Conservation (phyloP, 2,329 filamentous ascomycete genomes). For the Cytospora piceicola region DNA sequence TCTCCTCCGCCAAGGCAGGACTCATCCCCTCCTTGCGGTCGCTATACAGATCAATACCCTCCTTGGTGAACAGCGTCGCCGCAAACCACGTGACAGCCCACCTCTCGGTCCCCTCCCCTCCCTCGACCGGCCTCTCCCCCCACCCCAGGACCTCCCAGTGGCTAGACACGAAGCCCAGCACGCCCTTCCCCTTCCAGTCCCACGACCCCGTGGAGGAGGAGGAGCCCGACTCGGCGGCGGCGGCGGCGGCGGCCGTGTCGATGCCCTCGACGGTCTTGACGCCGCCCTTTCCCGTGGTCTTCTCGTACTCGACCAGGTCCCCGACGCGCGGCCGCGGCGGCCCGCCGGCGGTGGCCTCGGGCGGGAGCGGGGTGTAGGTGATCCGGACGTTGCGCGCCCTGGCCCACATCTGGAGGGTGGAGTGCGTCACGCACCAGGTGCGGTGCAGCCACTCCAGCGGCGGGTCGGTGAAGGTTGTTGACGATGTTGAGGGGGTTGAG, state of each 20-base stretch:
- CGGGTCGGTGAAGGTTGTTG: conserved; percentile 47
- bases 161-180: conserved; percentile 70
- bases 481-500: conserved; percentile 34
- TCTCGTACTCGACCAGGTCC: conserved; percentile 74
- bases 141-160: conserved; percentile 84
- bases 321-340: conserved; percentile 55
- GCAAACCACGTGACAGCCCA: conserved; percentile 88
- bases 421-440: conserved; percentile 77
- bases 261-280: conserved; percentile 67
- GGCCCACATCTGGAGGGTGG: conserved; percentile 80
- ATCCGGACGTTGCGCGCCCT: conserved; percentile 79
- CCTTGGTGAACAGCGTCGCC: conserved; percentile 80
- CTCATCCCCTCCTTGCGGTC: conserved; percentile 64
- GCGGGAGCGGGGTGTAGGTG: conserved; percentile 65
- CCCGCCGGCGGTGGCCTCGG: conserved; percentile 19
- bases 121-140: conserved; percentile 57
- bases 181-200: conserved; percentile 80
- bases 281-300: conserved; percentile 48
- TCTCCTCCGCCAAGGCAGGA: conserved; percentile 57
- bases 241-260: conserved; percentile 52
- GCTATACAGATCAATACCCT: conserved; percentile 79
- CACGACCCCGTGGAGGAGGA: conserved; percentile 57
- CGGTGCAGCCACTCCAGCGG: conserved; percentile 63
- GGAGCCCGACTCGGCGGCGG: conserved; percentile 32
- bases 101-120: conserved; percentile 48